Conservation (phyloP, 2,329 filamentous ascomycete genomes). For the Ceratocystis cubensis region DNA sequence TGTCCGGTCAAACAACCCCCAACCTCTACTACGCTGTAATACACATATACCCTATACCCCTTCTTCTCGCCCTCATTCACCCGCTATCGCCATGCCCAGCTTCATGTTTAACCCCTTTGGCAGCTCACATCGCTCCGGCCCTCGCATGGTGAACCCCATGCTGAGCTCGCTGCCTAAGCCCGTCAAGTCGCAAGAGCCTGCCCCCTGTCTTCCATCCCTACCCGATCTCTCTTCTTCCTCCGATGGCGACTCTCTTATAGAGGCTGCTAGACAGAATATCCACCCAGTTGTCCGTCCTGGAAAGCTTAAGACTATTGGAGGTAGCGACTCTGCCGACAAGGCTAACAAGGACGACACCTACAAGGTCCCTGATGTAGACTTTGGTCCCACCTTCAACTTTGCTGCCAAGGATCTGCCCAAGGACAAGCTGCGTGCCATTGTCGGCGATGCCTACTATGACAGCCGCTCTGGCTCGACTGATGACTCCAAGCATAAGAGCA, state of each 20-base stretch:
- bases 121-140: constrained; percentile 17
- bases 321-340: constrained; percentile 25
- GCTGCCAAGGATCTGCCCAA: constrained; percentile 23
- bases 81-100: constrained; percentile 10
- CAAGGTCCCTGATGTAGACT: constrained; percentile 64
- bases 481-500: constrained; percentile 7
- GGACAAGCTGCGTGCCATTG: constrained; percentile 18
- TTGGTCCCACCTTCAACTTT: constrained; percentile 71
- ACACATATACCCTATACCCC: background rate
- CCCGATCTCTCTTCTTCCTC: constrained; percentile 14
- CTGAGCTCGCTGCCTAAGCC: constrained; percentile 10
- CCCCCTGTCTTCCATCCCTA: constrained; percentile 10
- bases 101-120: constrained; percentile 16
- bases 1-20: background rate
- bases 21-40: background rate
- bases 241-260: constrained; percentile 11
- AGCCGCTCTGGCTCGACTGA: constrained; percentile 8
- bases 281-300: constrained; percentile 32
- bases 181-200: background rate
- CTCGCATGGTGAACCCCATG: constrained; percentile 19
- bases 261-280: constrained; percentile 42
- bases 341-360: constrained; percentile 28
- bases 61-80: background rate
- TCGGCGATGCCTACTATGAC: constrained; percentile 3
- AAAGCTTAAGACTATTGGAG: constrained; percentile 65